Evolutionary conservation across 331 rosid species (phyloP).

Genomic region (Malus hybrid): DNA sequence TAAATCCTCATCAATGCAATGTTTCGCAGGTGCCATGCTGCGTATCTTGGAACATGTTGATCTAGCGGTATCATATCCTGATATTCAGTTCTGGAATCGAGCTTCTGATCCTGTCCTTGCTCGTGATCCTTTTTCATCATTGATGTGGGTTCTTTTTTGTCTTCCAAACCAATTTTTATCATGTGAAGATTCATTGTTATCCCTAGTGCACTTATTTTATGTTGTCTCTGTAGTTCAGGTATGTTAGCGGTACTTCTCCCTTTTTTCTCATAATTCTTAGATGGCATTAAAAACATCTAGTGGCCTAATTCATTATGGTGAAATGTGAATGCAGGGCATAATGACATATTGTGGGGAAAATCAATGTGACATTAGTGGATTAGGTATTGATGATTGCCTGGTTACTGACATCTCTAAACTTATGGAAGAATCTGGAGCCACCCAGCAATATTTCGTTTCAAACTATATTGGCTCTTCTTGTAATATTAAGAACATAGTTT

Average conservation of each 20-base stretch:
- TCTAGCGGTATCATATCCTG: conserved; percentile 34
- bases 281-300: not conserved
- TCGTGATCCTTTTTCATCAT: conserved; percentile 79
- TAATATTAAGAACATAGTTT: conserved; percentile 52
- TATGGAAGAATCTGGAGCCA: conserved; percentile 39
- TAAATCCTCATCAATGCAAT: conserved; percentile 8
- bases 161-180: conserved; percentile 78
- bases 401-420: conserved; percentile 58
- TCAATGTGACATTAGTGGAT: conserved; percentile 29
- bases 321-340: conserved; percentile 47
- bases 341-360: conserved; percentile 45
- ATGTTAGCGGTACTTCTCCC: conserved; percentile 1
- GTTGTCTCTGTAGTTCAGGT: conserved; percentile 85
- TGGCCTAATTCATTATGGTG: conserved; percentile 16
- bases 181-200: conserved; percentile 72
- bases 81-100: conserved; percentile 62
- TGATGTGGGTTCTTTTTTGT: conserved; percentile 96
- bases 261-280: conserved; percentile 1
- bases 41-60: conserved; percentile 47
- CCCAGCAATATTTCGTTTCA: conserved; percentile 49
- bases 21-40: conserved; percentile 48
- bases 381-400: conserved; percentile 50
- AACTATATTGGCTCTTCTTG: conserved; percentile 40
- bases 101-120: conserved; percentile 86
- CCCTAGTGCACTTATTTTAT: conserved; percentile 81